Evolutionary conservation across 768 basidiomycete genomes (phyloP).

Genomic region (Rhizopogon sp.): DNA sequence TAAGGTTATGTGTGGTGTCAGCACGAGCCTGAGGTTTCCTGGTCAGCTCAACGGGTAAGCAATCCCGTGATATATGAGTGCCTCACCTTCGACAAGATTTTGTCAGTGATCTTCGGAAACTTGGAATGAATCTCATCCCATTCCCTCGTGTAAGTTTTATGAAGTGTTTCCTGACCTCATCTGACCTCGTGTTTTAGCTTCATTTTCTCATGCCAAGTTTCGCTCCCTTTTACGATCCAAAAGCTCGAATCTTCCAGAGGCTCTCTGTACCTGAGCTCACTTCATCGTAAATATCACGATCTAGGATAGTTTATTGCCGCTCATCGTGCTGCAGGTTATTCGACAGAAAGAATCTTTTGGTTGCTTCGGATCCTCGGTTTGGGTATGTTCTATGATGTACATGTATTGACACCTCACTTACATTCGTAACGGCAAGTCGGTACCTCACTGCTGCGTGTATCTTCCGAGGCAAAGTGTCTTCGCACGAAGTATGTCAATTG

Average conservation of each 20-base stretch:
- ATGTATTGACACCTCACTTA: not conserved
- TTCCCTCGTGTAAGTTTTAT: slow-evolving; percentile 76
- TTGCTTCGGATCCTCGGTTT: slow-evolving; percentile 76
- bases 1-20: slow-evolving; percentile 92
- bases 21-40: slow-evolving; percentile 89
- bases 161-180: not conserved
- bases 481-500: slow-evolving; percentile 60
- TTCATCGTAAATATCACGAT: slow-evolving; percentile 47
- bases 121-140: slow-evolving; percentile 91
- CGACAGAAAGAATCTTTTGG: slow-evolving; percentile 73
- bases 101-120: slow-evolving; percentile 75
- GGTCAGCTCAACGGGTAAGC: slow-evolving; percentile 84
- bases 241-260: slow-evolving; percentile 54
- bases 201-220: slow-evolving; percentile 97
- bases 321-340: slow-evolving; percentile 50
- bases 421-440: slow-evolving; percentile 39
- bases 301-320: not conserved
- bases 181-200: slow-evolving; percentile 43
- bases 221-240: slow-evolving; percentile 78
- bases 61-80: not conserved
- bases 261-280: slow-evolving; percentile 67
- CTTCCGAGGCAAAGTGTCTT: slow-evolving; percentile 79
- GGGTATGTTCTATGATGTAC: slow-evolving; percentile 38
- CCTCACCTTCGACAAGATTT: not conserved
- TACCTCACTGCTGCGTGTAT: slow-evolving; percentile 86